phyloP scores from a whole-genome alignment of 768 basidiomycete genomes.

The Boletus reticulatus region DNA sequence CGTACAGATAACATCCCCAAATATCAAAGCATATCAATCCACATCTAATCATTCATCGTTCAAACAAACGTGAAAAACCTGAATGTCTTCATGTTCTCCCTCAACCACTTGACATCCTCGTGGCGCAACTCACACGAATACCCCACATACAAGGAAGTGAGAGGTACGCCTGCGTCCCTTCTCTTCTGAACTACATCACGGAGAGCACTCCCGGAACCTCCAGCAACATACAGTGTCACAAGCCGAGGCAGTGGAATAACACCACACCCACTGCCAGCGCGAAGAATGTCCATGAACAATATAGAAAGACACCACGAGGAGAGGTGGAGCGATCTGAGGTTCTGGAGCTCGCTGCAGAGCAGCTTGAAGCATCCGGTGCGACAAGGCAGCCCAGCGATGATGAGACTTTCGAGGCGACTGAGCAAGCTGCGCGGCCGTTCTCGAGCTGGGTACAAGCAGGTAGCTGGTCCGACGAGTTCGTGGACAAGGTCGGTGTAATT shows the following conservation, averaged over 20 bases:
- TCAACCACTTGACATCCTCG: background rate
- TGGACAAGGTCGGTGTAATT: conserved; percentile 52
- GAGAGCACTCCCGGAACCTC: conserved; percentile 24
- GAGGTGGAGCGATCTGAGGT: conserved; percentile 40
- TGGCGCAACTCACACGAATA: background rate
- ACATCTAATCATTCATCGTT: no score
- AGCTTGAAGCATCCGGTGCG: conserved; percentile 22
- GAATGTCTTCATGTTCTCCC: background rate
- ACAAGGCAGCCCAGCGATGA: conserved; percentile 51
- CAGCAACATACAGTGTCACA: conserved; percentile 44
- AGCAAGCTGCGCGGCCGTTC: conserved; percentile 36
- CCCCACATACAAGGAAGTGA: background rate
- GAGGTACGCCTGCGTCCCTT: background rate
- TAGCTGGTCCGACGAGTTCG: conserved; percentile 34
- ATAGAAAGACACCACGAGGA: no score
- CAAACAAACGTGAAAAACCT: no score
- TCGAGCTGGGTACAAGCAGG: conserved; percentile 29
- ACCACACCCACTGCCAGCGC: background rate
- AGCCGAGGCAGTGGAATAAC: conserved; percentile 48
- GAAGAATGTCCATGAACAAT: conserved; percentile 27
- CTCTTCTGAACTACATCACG: background rate
- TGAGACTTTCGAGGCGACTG: conserved; percentile 47
- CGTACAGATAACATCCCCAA: no score
- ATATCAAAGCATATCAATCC: no score
- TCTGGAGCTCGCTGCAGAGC: conserved; percentile 47